A percentile compares a stretch with the other conserved stretches of the same genome.
Evolutionary conservation across 2,329 filamentous ascomycete genomes (phyloP).

Genomic region (Epichloe aotearoae): DNA sequence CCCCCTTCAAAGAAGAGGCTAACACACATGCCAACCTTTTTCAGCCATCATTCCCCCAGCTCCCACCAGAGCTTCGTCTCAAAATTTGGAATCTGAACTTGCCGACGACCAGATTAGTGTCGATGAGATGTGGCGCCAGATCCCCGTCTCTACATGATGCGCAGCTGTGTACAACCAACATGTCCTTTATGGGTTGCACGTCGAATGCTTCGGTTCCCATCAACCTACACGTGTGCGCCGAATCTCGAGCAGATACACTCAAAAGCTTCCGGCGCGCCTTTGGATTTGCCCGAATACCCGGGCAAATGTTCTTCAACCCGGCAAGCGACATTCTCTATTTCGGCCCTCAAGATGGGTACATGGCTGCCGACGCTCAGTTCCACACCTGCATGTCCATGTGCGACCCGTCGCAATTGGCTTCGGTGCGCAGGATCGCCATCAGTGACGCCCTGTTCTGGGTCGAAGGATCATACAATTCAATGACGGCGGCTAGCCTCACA

Average conservation of each 20-base stretch:
- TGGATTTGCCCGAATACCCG: conserved; percentile 26
- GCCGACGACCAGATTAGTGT: conserved; percentile 28
- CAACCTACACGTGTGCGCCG: conserved; percentile 32
- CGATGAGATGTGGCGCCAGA: conserved; percentile 25
- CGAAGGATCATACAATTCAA: conserved; percentile 21
- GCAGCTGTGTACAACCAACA: conserved; percentile 4
- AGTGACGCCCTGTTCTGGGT: conserved; percentile 31
- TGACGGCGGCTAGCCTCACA: conserved; percentile 26
- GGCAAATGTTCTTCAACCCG: conserved; percentile 29
- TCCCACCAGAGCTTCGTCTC: conserved; percentile 33
- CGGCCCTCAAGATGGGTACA: conserved; percentile 29
- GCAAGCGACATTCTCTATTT: conserved; percentile 33
- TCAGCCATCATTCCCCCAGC: conserved; percentile 27
- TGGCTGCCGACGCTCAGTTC: conserved; percentile 32
- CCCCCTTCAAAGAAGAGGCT: neutral
- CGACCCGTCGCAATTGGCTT: conserved; percentile 25
- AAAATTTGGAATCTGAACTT: conserved; percentile 34
- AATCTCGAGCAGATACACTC: conserved; percentile 31
- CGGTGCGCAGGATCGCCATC: conserved; percentile 29
- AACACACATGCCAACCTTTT: neutral
- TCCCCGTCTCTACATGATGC: conserved; percentile 13
- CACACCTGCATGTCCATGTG: conserved; percentile 30
- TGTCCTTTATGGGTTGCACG: conserved; percentile 22
- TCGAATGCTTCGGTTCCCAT: conserved; percentile 28
- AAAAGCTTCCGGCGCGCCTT: conserved; percentile 28